Conservation (phyloP, 2,329 filamentous ascomycete species). For the Colletotrichum zoysiae region DNA sequence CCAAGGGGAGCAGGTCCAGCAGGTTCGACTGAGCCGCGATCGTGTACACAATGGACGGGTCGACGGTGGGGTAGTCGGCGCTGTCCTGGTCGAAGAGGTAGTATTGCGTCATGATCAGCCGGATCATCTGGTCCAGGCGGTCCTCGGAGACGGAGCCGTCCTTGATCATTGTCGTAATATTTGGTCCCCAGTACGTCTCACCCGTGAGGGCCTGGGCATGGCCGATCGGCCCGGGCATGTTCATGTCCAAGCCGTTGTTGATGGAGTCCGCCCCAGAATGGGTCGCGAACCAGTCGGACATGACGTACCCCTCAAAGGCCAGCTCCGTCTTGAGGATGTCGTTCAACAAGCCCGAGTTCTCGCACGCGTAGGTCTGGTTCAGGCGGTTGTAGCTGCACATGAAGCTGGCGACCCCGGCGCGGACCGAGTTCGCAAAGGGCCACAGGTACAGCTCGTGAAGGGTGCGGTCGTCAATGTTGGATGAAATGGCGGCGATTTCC, state of each 20-base stretch:
- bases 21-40: conserved; percentile 34
- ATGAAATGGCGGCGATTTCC: conserved; percentile 65
- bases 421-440: conserved; percentile 78
- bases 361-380: conserved; percentile 76
- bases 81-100: conserved; percentile 67
- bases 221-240: conserved; percentile 75
- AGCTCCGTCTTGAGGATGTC: conserved; percentile 78
- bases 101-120: conserved; percentile 73
- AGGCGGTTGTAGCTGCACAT: conserved; percentile 83
- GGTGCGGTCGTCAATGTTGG: conserved; percentile 73
- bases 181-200: conserved; percentile 70
- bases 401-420: conserved; percentile 72
- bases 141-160: conserved; percentile 69
- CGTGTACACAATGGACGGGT: conserved; percentile 28
- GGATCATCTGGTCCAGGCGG: conserved; percentile 76
- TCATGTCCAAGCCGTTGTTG: conserved; percentile 81
- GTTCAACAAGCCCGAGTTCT: conserved; percentile 72
- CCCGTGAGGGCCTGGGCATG: conserved; percentile 60
- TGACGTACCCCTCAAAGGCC: conserved; percentile 73
- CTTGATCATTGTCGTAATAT: conserved; percentile 66
- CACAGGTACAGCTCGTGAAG: conserved; percentile 76
- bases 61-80: conserved; percentile 57
- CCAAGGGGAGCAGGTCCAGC: conserved; percentile 19
- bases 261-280: conserved; percentile 78
- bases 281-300: conserved; percentile 81